These are phyloP conservation scores for Yamadazyma oceani DNA, from an alignment of 1,139 yeast species.

Conservation along the genomic window DNA sequence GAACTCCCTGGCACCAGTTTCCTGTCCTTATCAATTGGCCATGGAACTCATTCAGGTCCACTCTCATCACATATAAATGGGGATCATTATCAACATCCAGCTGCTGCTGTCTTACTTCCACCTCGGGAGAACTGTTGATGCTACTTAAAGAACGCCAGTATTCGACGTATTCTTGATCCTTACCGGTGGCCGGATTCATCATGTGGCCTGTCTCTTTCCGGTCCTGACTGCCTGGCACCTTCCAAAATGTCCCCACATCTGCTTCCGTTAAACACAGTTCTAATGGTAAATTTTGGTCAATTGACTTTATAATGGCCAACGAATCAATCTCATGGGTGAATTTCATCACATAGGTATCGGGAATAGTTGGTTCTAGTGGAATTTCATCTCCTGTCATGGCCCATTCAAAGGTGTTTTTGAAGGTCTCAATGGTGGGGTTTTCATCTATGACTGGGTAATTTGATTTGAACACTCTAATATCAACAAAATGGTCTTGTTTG, in stretches of 20 bases:
- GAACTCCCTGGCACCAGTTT: conserved; percentile 54
- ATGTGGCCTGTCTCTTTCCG: conserved; percentile 56
- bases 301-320: conserved; percentile 26
- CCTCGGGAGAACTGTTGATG: conserved; percentile 25
- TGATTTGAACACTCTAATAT: conserved; percentile 29
- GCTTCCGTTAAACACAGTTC: conserved; percentile 27
- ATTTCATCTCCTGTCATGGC: conserved; percentile 42
- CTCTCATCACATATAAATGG: conserved; percentile 28
- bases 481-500: conserved; percentile 46
- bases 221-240: conserved; percentile 38
- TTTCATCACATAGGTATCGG: conserved; percentile 27
- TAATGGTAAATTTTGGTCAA: conserved; percentile 22
- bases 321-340: conserved; percentile 50
- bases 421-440: conserved; percentile 14
- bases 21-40: conserved; percentile 54
- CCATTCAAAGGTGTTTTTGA: conserved; percentile 36
- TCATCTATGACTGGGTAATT: conserved; percentile 22
- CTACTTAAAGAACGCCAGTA: conserved; percentile 59
- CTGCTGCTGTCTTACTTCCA: conserved; percentile 27
- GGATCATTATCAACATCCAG: conserved; percentile 17
- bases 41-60: conserved; percentile 20
- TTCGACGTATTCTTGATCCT: conserved; percentile 49
- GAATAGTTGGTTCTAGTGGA: conserved; percentile 17
- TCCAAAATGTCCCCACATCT: conserved; percentile 49
- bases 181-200: conserved; percentile 48